Conservation (phyloP, 768 basidiomycete genomes). For the Gloeopeniophorella convolvens region DNA sequence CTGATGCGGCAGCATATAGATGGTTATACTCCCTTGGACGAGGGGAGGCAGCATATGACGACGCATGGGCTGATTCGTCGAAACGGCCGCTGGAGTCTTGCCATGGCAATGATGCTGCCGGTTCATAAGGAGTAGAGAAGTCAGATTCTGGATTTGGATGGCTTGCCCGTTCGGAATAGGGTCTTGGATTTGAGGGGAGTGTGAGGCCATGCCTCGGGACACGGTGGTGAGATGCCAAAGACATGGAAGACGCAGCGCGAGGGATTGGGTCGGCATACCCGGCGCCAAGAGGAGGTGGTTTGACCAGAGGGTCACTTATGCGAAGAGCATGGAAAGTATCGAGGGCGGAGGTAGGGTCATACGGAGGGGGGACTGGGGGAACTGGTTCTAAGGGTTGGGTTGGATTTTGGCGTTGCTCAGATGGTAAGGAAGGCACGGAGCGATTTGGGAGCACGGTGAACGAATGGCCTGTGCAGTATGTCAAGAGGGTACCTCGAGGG, state of each 20-base stretch:
- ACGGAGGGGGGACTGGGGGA: conserved; percentile 19
- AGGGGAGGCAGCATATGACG: conserved; percentile 9
- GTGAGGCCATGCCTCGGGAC: conserved; percentile 20
- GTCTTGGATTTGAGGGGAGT: conserved; percentile 33
- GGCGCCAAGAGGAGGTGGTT: conserved; percentile 25
- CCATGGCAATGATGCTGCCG: neutral
- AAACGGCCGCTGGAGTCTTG: neutral
- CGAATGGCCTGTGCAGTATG: neutral
- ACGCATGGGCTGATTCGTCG: neutral
- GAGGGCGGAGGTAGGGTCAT: conserved; percentile 41
- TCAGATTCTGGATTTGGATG: conserved; percentile 1
- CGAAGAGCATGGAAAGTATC: conserved; percentile 50
- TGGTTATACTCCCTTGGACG: conserved; percentile 44
- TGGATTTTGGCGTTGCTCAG: conserved; percentile 4
- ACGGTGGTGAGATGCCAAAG: conserved; percentile 29
- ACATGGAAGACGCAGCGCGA: conserved; percentile 54
- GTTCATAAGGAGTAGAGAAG: conserved; percentile 2
- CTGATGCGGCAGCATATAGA: conserved; percentile 70
- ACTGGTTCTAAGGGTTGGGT: neutral
- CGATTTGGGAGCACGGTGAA: conserved; percentile 7
- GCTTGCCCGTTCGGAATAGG: conserved; percentile 3
- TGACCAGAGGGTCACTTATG: conserved; percentile 36
- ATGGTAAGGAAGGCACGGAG: conserved; percentile 13
- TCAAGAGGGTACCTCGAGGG: neutral
- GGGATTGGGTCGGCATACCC: conserved; percentile 41